Evolutionary conservation across 2,329 filamentous ascomycete species (phyloP).

Genomic region (Dactylellina leptospora): DNA sequence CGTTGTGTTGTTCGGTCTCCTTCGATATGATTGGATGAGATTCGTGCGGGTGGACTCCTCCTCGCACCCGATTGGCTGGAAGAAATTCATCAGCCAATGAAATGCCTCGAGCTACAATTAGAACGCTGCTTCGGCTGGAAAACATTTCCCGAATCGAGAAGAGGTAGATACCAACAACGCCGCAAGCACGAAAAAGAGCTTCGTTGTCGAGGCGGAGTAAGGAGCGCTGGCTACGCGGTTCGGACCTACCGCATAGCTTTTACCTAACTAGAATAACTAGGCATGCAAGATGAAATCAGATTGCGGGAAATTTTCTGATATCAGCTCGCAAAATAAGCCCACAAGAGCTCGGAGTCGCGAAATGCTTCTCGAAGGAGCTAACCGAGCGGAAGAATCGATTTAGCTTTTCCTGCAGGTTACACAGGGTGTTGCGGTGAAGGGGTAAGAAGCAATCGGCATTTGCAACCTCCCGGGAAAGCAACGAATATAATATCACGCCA

Average conservation of each 20-base stretch:
- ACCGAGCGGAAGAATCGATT: conserved; percentile 11
- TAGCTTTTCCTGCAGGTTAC: too few species aligned
- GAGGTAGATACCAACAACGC: too few species aligned
- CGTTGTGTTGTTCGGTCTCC: conserved; percentile 16
- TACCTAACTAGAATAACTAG: too few species aligned
- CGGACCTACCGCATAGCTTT: conserved; percentile 19
- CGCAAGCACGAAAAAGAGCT: conserved; percentile 1
- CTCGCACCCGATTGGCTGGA: conserved; percentile 11
- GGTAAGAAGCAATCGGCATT: too few species aligned
- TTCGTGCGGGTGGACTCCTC: not conserved
- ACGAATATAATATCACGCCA: too few species aligned
- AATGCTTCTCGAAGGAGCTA: conserved; percentile 31
- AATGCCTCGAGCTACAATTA: conserved; percentile 11
- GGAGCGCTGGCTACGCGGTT: conserved; percentile 14
- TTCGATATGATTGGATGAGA: conserved; percentile 1
- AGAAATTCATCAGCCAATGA: conserved; percentile 2
- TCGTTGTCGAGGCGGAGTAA: conserved; percentile 22
- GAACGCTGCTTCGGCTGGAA: conserved; percentile 31
- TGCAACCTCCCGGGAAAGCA: too few species aligned
- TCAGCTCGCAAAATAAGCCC: conserved; percentile 21
- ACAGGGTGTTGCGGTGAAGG: too few species aligned
- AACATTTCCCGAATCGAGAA: conserved; percentile 26
- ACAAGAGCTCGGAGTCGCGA: conserved; percentile 7
- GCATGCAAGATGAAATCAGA: not conserved
- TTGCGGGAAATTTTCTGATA: too few species aligned